Conservation (phyloP, 75 land plant genomes). For the Cunninghamia lanceolata region DNA sequence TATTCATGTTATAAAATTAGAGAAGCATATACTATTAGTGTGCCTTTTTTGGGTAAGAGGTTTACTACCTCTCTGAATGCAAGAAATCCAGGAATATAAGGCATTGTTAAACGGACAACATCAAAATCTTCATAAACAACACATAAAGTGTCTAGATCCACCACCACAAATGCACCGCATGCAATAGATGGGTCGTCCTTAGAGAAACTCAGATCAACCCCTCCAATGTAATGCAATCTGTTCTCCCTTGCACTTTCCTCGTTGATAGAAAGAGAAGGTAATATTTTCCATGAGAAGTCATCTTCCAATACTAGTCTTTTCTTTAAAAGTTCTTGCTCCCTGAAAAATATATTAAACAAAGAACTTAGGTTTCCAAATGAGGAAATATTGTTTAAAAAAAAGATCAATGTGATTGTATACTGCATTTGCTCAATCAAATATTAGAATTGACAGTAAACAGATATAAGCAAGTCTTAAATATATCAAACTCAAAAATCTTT, state of each 20-base stretch:
- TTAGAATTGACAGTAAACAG: not conserved
- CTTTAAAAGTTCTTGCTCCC: slow-evolving; percentile 64
- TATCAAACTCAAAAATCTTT: not conserved
- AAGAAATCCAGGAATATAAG: slow-evolving; percentile 88
- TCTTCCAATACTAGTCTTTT: slow-evolving; percentile 45
- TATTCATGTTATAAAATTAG: not conserved
- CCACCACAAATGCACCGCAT: slow-evolving; percentile 73
- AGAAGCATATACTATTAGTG: not conserved
- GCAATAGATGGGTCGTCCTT: slow-evolving; percentile 63
- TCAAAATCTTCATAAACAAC: slow-evolving; percentile 72
- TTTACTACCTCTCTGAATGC: slow-evolving; percentile 87
- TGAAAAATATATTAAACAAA: slow-evolving; percentile 6
- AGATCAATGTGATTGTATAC: not conserved
- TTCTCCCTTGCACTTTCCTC: slow-evolving; percentile 2
- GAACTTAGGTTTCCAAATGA: not conserved
- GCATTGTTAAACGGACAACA: slow-evolving; percentile 44
- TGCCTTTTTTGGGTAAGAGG: not conserved
- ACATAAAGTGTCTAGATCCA: slow-evolving; percentile 51
- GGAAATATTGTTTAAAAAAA: not conserved
- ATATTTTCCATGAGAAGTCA: slow-evolving; percentile 57
- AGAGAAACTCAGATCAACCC: slow-evolving; percentile 82
- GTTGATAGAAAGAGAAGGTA: not conserved
- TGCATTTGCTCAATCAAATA: not conserved
- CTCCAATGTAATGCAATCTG: slow-evolving; percentile 68
- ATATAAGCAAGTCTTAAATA: not conserved